phyloP scores from a whole-genome alignment of 352 stramenopile species.

The Phytophthora foliorum region DNA sequence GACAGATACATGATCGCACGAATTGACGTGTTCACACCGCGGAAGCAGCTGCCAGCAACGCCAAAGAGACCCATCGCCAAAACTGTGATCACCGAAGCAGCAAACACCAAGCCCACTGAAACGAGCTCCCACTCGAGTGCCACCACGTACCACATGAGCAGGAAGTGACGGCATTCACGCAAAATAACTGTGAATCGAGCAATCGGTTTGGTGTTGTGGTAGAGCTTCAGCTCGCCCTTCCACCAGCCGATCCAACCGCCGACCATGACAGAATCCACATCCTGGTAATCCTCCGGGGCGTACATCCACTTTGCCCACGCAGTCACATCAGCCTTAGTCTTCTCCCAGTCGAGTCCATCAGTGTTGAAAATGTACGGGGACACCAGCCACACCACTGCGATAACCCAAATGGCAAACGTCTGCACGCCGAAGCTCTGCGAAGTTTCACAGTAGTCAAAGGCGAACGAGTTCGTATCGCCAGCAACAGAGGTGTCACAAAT shows the following conservation, averaged over 20 bases:
- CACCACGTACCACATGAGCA: constrained; percentile 89
- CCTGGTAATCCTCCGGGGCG: constrained; percentile 65
- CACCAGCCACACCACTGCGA: constrained; percentile 77
- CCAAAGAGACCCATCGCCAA: constrained; percentile 66
- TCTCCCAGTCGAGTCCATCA: constrained; percentile 87
- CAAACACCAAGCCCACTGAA: constrained; percentile 66
- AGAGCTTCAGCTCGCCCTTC: constrained; percentile 80
- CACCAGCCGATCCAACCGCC: constrained; percentile 87
- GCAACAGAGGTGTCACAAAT: constrained; percentile 61
- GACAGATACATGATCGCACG: constrained; percentile 68
- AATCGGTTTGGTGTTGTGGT: constrained; percentile 77
- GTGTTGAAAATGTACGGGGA: constrained; percentile 90
- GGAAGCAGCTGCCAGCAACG: constrained; percentile 40
- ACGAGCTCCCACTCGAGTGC: constrained; percentile 71
- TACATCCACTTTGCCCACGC: constrained; percentile 90
- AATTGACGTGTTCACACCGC: constrained; percentile 42
- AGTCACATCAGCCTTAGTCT: constrained; percentile 81
- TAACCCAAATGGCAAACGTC: constrained; percentile 86
- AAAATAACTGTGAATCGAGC: constrained; percentile 81
- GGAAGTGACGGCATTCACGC: constrained; percentile 81
- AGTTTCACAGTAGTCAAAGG: constrained; percentile 73
- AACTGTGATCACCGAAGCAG: constrained; percentile 61
- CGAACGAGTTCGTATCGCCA: constrained; percentile 56
- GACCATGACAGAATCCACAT: constrained; percentile 71
- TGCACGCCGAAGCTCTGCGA: constrained; percentile 83